Conservation (phyloP, 2,329 filamentous ascomycete genomes). For the Sordariomycetes sp. region DNA sequence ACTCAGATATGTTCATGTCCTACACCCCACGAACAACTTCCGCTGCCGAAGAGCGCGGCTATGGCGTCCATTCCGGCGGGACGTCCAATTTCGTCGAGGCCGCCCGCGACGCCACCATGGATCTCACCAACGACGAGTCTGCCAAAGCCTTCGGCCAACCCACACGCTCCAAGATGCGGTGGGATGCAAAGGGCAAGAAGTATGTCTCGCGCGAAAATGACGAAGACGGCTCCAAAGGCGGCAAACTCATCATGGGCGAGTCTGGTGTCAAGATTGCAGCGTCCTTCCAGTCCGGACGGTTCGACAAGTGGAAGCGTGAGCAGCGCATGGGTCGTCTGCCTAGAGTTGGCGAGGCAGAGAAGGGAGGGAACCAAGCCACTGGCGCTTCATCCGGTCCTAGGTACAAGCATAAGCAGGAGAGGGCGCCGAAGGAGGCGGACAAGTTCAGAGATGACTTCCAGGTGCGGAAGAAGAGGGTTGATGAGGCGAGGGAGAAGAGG, state of each 20-base stretch:
- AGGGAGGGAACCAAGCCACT: constrained; percentile 14
- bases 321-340: constrained; percentile 75
- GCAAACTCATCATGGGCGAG: constrained; percentile 74
- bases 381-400: constrained; percentile 25
- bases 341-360: constrained; percentile 74
- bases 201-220: constrained; percentile 90
- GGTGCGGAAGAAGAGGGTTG: constrained; percentile 80
- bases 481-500: constrained; percentile 78
- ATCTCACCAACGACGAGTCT: constrained; percentile 81
- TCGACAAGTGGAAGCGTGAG: constrained; percentile 83
- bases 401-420: constrained; percentile 81
- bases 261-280: constrained; percentile 94
- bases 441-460: constrained; percentile 87
- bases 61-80: constrained; percentile 80
- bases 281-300: constrained; percentile 84
- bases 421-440: constrained; percentile 88
- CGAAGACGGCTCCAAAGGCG: constrained; percentile 74
- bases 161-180: constrained; percentile 69
- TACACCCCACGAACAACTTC: constrained; percentile 79
- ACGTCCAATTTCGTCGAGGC: constrained; percentile 78
- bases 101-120: constrained; percentile 83
- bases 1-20: constrained; percentile 91
- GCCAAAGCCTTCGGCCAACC: constrained; percentile 72
- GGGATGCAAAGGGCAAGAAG: constrained; percentile 95
- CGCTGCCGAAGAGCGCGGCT: constrained; percentile 80